Base-by-base conservation (phyloP, 1,139 yeast species). In the Lodderomyces parapsilosis region DNA sequence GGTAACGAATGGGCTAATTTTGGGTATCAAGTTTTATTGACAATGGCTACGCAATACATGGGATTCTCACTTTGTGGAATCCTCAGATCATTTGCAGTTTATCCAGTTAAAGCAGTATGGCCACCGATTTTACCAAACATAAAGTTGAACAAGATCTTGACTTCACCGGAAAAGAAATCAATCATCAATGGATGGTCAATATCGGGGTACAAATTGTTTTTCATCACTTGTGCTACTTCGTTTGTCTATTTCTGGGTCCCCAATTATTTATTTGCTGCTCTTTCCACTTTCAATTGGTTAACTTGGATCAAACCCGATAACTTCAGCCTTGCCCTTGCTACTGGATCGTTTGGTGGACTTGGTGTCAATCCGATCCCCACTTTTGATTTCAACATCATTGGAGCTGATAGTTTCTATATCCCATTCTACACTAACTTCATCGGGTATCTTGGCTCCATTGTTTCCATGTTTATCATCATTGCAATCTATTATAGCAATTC, bases 51-150 rank as follows among this genome's bases (percentile, higher is more conserved):
- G 4, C 83, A 81, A 55, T 75, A 74, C 49, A 57, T 83, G 55
- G 89, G 89, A 23, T 74, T 81, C 50, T 84, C 85, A 1, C 69
- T 81, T 53, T 83, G 86, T 30, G 86, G 88, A 46, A 54, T 83
- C 20, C 60, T 80, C 60, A 71, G 86, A 54, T 71, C 71, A 44
- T 71, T 81, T 50, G 73, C 77, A 11, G 71, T 83, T 14, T 81
- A 81, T 53, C 86, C 87, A n/a, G 63, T 70, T 17, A 68, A 71
- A 43, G 68, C 80, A 36, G 58, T 81, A 43, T 81, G 86, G 83
- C 86, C 86, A 44, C 66, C 76, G 10, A 56, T 69, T 34, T 57
- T 80, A 50, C 83, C 83, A 18, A 71, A 78, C 4, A 56, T 81
- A 22, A 83, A 87, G n/a, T 62, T 81, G 49, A 78, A n/a, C n/a